These are phyloP conservation scores for Wallacemonas sp. DNA, from an alignment of 208 protist genomes.

Conservation along the genomic window DNA sequence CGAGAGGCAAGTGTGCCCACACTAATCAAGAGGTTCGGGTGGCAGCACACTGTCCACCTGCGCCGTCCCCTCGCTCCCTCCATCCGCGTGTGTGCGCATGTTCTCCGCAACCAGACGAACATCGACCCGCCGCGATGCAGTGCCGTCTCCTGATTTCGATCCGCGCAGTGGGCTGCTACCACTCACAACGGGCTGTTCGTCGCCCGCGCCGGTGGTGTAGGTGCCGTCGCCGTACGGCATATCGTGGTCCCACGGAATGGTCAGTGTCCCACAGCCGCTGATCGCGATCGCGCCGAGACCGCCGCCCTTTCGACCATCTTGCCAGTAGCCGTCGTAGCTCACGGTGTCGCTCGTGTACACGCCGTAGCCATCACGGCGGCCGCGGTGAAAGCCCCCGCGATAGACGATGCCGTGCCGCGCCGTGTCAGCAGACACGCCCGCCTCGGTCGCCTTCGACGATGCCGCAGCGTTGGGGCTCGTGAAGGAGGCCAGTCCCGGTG, in stretches of 20 bases:
- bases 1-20: too few relatives aligned
- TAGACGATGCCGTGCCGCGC: constrained; percentile 35
- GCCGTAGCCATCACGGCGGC: constrained; percentile 70
- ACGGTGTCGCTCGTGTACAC: constrained; percentile 47
- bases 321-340: constrained; percentile 79
- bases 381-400: constrained; percentile 59
- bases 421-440: constrained; percentile 4
- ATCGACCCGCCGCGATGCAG: not conserved
- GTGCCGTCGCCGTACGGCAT: constrained; percentile 56
- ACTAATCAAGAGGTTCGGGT: too few relatives aligned
- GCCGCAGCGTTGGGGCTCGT: constrained; percentile 5
- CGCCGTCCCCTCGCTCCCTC: too few relatives aligned
- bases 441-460: not conserved
- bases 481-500: not conserved
- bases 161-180: not conserved
- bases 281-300: constrained; percentile 48
- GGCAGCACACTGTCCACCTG: not conserved
- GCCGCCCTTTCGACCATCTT: constrained; percentile 70
- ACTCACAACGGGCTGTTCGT: constrained; percentile 16
- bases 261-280: constrained; percentile 40
- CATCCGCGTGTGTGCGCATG: too few relatives aligned
- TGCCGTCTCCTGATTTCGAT: not conserved
- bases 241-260: constrained; percentile 57
- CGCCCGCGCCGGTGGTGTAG: constrained; percentile 8
- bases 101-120: constrained; percentile 22